Conservation (phyloP, 2,329 filamentous ascomycete species). For the Colletotrichum sp. region DNA sequence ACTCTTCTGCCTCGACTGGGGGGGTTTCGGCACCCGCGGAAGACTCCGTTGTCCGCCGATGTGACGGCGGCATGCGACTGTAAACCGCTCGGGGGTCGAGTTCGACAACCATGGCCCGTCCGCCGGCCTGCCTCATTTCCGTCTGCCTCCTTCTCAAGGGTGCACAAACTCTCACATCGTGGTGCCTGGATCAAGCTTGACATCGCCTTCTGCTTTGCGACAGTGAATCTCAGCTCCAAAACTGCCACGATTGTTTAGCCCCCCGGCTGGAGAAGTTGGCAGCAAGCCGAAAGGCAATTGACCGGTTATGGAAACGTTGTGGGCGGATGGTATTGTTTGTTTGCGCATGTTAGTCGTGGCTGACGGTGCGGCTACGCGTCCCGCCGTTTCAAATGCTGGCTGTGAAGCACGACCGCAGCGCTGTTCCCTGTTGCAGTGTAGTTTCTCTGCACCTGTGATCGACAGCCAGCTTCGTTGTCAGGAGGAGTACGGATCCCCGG, state of each 20-base stretch:
- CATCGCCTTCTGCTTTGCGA: background rate
- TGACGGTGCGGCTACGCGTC: constrained; percentile 1
- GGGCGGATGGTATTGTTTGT: background rate
- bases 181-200: background rate
- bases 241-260: background rate
- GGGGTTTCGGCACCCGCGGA: background rate
- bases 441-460: background rate
- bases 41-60: background rate
- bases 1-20: background rate
- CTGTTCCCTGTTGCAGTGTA: background rate
- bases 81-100: background rate
- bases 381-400: constrained; percentile 3
- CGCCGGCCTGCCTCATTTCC: background rate
- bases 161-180: background rate
- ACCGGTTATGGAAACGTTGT: background rate
- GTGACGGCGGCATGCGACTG: background rate
- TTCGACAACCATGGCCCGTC: background rate
- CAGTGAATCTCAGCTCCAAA: background rate
- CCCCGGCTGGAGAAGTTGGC: background rate
- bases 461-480: background rate
- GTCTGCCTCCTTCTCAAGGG: background rate
- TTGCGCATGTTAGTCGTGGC: background rate
- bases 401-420: background rate
- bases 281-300: background rate
- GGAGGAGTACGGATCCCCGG: background rate